Evolutionary conservation across 495 filamentous ascomycete species (phyloP).

Genomic region (Endocarpon pusillum): DNA sequence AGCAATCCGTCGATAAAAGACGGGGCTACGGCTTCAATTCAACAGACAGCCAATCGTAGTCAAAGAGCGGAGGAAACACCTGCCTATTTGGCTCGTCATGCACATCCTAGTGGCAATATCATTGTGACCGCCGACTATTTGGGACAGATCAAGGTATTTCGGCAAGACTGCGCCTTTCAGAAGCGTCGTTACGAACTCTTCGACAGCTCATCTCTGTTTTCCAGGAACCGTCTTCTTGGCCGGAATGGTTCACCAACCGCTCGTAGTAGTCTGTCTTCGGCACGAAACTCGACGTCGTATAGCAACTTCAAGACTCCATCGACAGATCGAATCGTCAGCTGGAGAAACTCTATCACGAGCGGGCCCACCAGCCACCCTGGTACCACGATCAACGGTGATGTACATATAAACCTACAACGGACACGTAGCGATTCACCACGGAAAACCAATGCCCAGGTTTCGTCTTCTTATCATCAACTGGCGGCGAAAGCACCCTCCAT

Average conservation of each 20-base stretch:
- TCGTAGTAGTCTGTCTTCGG: slow-evolving; percentile 33
- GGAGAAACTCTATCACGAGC: slow-evolving; percentile 65
- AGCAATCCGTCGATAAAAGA: slow-evolving; percentile 10
- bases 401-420: slow-evolving; percentile 13
- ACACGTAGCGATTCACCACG: slow-evolving; percentile 41
- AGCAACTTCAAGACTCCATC: slow-evolving; percentile 26
- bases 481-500: slow-evolving; percentile 6
- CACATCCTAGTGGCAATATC: slow-evolving; percentile 74
- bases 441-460: slow-evolving; percentile 23
- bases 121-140: slow-evolving; percentile 80
- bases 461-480: slow-evolving; percentile 16
- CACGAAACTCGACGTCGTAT: slow-evolving; percentile 27
- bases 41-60: slow-evolving; percentile 29
- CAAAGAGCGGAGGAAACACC: slow-evolving; percentile 46
- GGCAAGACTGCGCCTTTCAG: slow-evolving; percentile 73
- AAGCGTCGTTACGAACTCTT: slow-evolving; percentile 36
- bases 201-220: slow-evolving; percentile 55
- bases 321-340: slow-evolving; percentile 76
- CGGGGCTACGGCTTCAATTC: slow-evolving; percentile 10
- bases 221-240: slow-evolving; percentile 52
- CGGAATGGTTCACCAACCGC: slow-evolving; percentile 45
- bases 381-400: not conserved
- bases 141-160: slow-evolving; percentile 82
- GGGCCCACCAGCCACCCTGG: slow-evolving; percentile 33
- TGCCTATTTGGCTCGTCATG: slow-evolving; percentile 53